A percentile compares a stretch with the other conserved stretches of the same genome.
Conservation (phyloP, 192 early-diverging fungal species). For the Entomortierella beljakovae region DNA sequence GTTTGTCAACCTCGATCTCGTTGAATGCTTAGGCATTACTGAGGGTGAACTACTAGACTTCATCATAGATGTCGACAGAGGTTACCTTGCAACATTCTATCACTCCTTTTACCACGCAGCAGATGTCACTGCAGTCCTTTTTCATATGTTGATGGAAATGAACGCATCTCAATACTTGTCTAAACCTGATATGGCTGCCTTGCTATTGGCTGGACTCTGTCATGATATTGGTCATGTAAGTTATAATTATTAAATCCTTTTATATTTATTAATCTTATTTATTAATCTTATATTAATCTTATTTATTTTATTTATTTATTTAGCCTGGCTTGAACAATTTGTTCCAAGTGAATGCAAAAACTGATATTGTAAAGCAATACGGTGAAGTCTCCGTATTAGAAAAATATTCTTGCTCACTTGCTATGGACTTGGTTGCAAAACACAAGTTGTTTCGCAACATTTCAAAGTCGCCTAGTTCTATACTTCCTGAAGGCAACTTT, state of each 20-base stretch:
- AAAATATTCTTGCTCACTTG: constrained; percentile 82
- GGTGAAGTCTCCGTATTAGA: constrained; percentile 89
- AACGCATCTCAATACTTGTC: constrained; percentile 74
- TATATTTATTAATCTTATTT: constrained; percentile 1
- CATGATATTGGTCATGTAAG: constrained; percentile 91
- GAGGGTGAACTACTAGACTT: constrained; percentile 83
- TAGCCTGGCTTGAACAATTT: constrained; percentile 94
- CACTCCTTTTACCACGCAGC: constrained; percentile 94
- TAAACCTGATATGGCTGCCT: constrained; percentile 76
- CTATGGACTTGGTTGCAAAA: constrained; percentile 79
- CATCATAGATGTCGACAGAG: constrained; percentile 83
- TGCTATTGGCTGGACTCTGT: constrained; percentile 87
- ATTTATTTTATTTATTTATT: constrained; percentile 5
- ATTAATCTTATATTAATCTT: not conserved
- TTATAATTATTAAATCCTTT: not conserved
- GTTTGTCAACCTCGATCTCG: constrained; percentile 75
- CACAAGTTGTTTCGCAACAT: constrained; percentile 77
- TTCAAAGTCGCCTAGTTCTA: constrained; percentile 43
- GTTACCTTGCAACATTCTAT: constrained; percentile 88
- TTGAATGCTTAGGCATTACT: constrained; percentile 68
- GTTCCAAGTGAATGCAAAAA: constrained; percentile 89
- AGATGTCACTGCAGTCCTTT: constrained; percentile 88
- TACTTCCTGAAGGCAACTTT: constrained; percentile 60
- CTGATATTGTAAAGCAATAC: constrained; percentile 78
- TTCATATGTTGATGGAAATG: constrained; percentile 79